Base-by-base conservation (phyloP, 1,139 yeast species). In the Debaryomyces psychrophilus region DNA sequence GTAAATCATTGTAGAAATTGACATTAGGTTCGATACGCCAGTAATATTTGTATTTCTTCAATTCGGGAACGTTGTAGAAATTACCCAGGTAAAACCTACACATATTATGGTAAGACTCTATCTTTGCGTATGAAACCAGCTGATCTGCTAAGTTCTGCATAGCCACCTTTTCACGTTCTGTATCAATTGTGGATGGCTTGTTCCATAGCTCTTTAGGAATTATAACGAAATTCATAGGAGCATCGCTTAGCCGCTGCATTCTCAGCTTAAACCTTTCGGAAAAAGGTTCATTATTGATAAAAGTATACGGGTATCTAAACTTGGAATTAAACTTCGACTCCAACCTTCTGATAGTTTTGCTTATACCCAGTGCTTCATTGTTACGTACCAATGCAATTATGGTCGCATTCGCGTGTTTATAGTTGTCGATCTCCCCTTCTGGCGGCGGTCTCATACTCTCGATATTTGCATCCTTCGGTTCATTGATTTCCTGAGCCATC, bases 1-100 rank as follows among this genome's bases (percentile, higher is more conserved):
- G 81, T 40, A 87, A 64, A 47, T 83, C 81, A 55, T 88, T 82
- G 60, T 68, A 86, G 59, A 83, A 87, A 27, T 76, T 69, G 1
- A 90, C 89, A 43, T 71, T 70, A n/a, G 95, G 95, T 61, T 87
- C 95, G 37, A 87, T 76, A 49, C 95, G 72, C 95, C 95, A 87
- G 62, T 86, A 87, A 67, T 84, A 87, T 45, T 61, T 64, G 57
- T 69, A 73, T 35, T 65, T 60, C 41, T 58, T 69, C 59, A 87
- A 61, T 47, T 79, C 81, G 1, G 87, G 87, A 50, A 86, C 76
- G 42, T 82, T 73, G 62, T 74, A 86, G 56, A 87, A 85, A 50
- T 68, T 69, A 11, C 83, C 83, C 53, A 86, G 83, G 60, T 87
- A 74, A 47, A 68, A 68, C 36, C 73, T 54, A 56, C 95, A 87